Base-by-base conservation (phyloP, 2,329 filamentous ascomycete genomes). In the Kalmusia sp. region DNA sequence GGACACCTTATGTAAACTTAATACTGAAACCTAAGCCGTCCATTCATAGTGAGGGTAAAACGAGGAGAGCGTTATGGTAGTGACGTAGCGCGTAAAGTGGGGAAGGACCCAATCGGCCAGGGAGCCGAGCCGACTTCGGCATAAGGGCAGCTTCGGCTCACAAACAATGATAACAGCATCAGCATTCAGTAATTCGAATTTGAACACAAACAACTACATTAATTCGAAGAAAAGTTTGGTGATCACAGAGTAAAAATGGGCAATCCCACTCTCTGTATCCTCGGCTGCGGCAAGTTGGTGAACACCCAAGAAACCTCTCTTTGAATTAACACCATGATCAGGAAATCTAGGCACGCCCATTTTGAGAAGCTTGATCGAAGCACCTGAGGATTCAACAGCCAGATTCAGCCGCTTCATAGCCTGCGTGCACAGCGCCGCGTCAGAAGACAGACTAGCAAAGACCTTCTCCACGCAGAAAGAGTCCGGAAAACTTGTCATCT, bases 321-420 rank as follows among this genome's bases (percentile, higher is more conserved):
- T 14, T 7, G 7, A n/a, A 7, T 52, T 59, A 30, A 59, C 40
- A 38, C 3, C 11, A 6, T 9, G 8, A 15, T 24, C 37, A 77
- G 75, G 75, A 44, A 77, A 77, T 34, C 60, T 77, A 28, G 74
- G 74, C 25, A 70, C 66, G 2, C 69, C 75, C 14, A 77, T 77
- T 22, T 55, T 77, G 15, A 64, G 66, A 51, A 71, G 70, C 21
- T 50, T 77, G 17, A 45, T 75, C 33, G 61, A 62, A 19, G 58
- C 54, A n/a, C 22, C 57, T 41, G 34, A 50, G 28, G 41, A 55
- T 46, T 43, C 52, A 2, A 44, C 44, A 24, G 31, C 52, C n/a
- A 51, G 46, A 5, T 76, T 76, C 46, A 58, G 50, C 5, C 61
- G 48, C 3, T 79, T 76, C 58, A 73, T 76, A 37, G 78, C 77